Conservation (phyloP, 768 basidiomycete species). For the Collybia sordida region DNA sequence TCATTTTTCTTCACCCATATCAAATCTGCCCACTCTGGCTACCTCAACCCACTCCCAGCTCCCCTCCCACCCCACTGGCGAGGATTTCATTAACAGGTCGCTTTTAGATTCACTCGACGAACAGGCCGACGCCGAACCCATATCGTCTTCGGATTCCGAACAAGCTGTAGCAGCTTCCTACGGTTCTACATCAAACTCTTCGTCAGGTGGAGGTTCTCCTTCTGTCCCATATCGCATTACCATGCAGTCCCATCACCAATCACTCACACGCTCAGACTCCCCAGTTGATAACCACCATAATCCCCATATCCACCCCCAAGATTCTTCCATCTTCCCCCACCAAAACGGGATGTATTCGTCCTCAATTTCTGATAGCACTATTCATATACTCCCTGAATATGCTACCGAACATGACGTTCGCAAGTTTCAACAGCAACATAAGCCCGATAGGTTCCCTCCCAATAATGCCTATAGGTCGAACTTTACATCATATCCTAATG, state of each 20-base stretch:
- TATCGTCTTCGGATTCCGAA: conserved; percentile 53
- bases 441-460: conserved; percentile 33
- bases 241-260: conserved; percentile 43
- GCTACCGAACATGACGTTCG: conserved; percentile 35
- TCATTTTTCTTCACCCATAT: conserved; percentile 10
- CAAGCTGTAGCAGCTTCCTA: conserved; percentile 44
- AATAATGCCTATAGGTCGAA: conserved; percentile 28
- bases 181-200: conserved; percentile 51
- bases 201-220: conserved; percentile 49
- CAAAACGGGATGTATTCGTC: conserved; percentile 34
- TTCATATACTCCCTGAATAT: conserved; percentile 39
- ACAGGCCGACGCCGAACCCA: conserved; percentile 78
- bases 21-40: conserved; percentile 50
- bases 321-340: conserved; percentile 31
- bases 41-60: conserved; percentile 38
- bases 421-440: conserved; percentile 32
- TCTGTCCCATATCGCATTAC: conserved; percentile 53
- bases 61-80: conserved; percentile 51
- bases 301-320: conserved; percentile 32
- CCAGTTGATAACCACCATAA: conserved; percentile 38
- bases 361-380: conserved; percentile 30
- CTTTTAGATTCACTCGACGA: conserved; percentile 82
- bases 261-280: conserved; percentile 48
- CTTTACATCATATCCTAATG: conserved; percentile 41
- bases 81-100: conserved; percentile 86